phyloP scores from a whole-genome alignment of 768 basidiomycete species.

The Boletus edulis region DNA sequence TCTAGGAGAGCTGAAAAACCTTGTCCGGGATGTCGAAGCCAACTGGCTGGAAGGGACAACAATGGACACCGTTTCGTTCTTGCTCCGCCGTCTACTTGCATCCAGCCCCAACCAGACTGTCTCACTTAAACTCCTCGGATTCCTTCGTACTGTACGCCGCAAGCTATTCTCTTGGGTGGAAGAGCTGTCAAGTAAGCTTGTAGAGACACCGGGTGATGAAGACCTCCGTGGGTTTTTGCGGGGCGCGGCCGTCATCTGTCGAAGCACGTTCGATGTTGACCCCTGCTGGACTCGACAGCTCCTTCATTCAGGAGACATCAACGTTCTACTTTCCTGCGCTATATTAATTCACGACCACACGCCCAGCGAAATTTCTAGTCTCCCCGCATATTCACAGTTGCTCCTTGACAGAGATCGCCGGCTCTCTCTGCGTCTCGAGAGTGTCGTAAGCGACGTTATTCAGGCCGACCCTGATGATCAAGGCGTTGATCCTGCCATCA shows the following conservation, averaged over 20 bases:
- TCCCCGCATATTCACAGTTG: slow-evolving; percentile 6
- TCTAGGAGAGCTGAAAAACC: slow-evolving; percentile 33
- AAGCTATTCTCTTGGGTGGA: slow-evolving; percentile 37
- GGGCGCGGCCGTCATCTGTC: slow-evolving; percentile 39
- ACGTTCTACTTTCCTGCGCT: slow-evolving; percentile 19
- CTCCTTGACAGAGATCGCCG: slow-evolving; percentile 33
- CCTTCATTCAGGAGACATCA: slow-evolving; percentile 26
- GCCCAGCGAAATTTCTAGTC: slow-evolving; percentile 6
- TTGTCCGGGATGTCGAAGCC: slow-evolving; percentile 34
- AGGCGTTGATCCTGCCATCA: slow-evolving; percentile 21
- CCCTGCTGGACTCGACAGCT: slow-evolving; percentile 2
- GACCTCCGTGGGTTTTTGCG: slow-evolving; percentile 26
- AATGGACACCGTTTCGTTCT: slow-evolving; percentile 32
- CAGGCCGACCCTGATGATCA: background rate
- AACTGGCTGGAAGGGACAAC: slow-evolving; percentile 42
- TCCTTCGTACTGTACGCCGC: slow-evolving; percentile 33
- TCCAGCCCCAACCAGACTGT: slow-evolving; percentile 15
- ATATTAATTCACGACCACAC: slow-evolving; percentile 29
- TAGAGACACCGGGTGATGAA: slow-evolving; percentile 6
- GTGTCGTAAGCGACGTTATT: slow-evolving; percentile 1
- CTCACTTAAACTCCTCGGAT: slow-evolving; percentile 12
- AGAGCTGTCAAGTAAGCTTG: slow-evolving; percentile 29
- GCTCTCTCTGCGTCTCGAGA: slow-evolving; percentile 26
- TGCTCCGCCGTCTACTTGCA: slow-evolving; percentile 37
- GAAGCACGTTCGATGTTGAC: slow-evolving; percentile 32